These are phyloP conservation scores for Asterionellopsis glacialis DNA, from an alignment of 108 stramenopile genomes.

Conservation along the genomic window DNA sequence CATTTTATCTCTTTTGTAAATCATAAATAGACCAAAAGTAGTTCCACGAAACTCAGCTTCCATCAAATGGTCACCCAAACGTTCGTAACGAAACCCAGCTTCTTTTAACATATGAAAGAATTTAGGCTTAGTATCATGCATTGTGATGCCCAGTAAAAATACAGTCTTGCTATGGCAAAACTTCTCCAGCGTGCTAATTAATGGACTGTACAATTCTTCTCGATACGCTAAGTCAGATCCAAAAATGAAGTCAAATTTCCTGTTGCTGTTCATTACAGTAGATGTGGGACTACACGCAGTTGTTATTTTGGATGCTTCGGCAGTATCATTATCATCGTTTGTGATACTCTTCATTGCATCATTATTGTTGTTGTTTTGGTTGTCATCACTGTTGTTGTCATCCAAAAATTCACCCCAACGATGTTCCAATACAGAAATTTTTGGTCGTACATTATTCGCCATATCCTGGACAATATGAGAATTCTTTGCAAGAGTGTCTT, in stretches of 20 bases:
- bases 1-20: slow-evolving; percentile 22
- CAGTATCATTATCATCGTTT: too few species aligned
- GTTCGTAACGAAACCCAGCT: slow-evolving; percentile 63
- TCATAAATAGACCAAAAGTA: slow-evolving; percentile 73
- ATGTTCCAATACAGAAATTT: slow-evolving; percentile 23
- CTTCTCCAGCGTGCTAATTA: slow-evolving; percentile 55
- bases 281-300: too few species aligned
- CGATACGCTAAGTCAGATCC: slow-evolving; percentile 84
- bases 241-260: slow-evolving; percentile 76
- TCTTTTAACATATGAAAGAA: slow-evolving; percentile 60
- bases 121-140: slow-evolving; percentile 72
- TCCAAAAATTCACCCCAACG: slow-evolving; percentile 39
- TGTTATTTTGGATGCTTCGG: too few species aligned
- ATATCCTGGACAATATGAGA: slow-evolving; percentile 18
- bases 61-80: slow-evolving; percentile 57
- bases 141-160: slow-evolving; percentile 68
- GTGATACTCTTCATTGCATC: not conserved
- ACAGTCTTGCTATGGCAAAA: slow-evolving; percentile 50
- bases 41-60: slow-evolving; percentile 49
- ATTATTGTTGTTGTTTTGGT: not conserved
- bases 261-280: too few species aligned
- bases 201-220: slow-evolving; percentile 66
- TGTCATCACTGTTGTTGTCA: not conserved
- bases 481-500: slow-evolving; percentile 44
- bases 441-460: not conserved